Percentiles rank a stretch among this genome's conserved stretches.
phyloP scores from a whole-genome alignment of 768 basidiomycete species.

The Boletus speciosus region DNA sequence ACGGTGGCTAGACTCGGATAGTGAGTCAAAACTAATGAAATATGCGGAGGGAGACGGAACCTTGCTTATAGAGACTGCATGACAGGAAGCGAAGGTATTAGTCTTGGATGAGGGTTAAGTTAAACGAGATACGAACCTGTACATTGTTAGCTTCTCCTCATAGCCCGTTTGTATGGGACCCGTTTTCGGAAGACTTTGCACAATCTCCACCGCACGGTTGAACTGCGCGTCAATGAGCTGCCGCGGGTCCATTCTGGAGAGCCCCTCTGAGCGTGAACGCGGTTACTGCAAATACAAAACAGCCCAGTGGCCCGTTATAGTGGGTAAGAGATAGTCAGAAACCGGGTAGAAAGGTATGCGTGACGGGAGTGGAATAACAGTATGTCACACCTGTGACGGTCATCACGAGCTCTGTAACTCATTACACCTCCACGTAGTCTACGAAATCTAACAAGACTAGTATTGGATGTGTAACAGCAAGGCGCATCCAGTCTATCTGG shows the following conservation, averaged over 20 bases:
- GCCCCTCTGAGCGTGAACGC: background rate
- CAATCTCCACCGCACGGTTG: slow-evolving; percentile 90
- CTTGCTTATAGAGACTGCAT: slow-evolving; percentile 89
- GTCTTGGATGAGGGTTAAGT: background rate
- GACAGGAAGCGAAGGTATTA: slow-evolving; percentile 5
- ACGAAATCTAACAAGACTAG: background rate
- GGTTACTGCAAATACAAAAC: background rate
- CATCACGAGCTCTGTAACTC: background rate
- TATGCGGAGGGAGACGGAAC: slow-evolving; percentile 35
- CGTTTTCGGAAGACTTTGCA: slow-evolving; percentile 87
- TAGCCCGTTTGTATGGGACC: slow-evolving; percentile 95
- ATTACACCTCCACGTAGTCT: background rate
- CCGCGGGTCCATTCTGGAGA: slow-evolving; percentile 51
- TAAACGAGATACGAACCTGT: slow-evolving; percentile 54
- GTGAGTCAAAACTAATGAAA: background rate
- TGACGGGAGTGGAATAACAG: slow-evolving; percentile 13
- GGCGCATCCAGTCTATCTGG: background rate
- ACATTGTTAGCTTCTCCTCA: slow-evolving; percentile 92
- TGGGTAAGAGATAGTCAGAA: background rate
- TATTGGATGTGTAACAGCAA: background rate
- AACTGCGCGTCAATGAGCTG: slow-evolving; percentile 81
- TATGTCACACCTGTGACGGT: slow-evolving; percentile 3
- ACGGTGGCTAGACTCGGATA: slow-evolving; percentile 62
- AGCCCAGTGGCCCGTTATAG: background rate
- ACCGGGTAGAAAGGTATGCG: background rate